Evolutionary conservation across 2,329 filamentous ascomycete genomes (phyloP).

Genomic region (Coleophoma cylindrospora): DNA sequence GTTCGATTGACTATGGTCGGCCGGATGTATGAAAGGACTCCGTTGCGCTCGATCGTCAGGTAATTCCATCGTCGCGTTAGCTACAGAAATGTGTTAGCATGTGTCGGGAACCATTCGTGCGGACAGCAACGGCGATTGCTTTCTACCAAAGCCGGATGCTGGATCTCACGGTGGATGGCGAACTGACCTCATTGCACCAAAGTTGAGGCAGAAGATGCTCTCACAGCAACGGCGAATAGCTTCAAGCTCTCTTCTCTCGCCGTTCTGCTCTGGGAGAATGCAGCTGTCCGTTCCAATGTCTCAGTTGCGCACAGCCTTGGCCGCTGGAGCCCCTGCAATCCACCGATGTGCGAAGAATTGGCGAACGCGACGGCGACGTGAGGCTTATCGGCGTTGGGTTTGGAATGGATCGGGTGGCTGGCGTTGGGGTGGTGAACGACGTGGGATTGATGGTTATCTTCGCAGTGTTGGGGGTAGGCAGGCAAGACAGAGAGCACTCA

Average conservation of each 20-base stretch:
- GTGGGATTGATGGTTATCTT: neutral
- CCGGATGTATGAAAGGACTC: slow-evolving; percentile 19
- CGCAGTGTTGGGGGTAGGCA: no score
- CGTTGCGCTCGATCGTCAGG: slow-evolving; percentile 20
- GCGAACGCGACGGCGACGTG: slow-evolving; percentile 9
- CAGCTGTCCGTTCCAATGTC: slow-evolving; percentile 20
- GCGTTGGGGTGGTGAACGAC: neutral
- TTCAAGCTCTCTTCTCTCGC: slow-evolving; percentile 17
- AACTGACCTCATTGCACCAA: slow-evolving; percentile 23
- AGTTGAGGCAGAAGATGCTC: neutral
- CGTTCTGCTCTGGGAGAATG: slow-evolving; percentile 14
- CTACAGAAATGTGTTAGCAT: slow-evolving; percentile 14
- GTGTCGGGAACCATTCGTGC: slow-evolving; percentile 4
- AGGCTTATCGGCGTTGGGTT: neutral
- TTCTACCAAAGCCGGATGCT: slow-evolving; percentile 2
- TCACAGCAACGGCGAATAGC: neutral
- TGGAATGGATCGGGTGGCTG: neutral
- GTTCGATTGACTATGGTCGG: slow-evolving; percentile 16
- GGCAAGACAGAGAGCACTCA: no score
- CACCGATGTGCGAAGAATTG: slow-evolving; percentile 2
- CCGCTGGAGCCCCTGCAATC: no score
- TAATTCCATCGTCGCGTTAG: slow-evolving; percentile 24
- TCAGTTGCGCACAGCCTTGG: slow-evolving; percentile 18
- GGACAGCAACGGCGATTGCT: slow-evolving; percentile 1
- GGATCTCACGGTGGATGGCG: neutral